phyloP scores from a whole-genome alignment of 2,329 filamentous ascomycete species.

The Geoglossum cookeanum region DNA sequence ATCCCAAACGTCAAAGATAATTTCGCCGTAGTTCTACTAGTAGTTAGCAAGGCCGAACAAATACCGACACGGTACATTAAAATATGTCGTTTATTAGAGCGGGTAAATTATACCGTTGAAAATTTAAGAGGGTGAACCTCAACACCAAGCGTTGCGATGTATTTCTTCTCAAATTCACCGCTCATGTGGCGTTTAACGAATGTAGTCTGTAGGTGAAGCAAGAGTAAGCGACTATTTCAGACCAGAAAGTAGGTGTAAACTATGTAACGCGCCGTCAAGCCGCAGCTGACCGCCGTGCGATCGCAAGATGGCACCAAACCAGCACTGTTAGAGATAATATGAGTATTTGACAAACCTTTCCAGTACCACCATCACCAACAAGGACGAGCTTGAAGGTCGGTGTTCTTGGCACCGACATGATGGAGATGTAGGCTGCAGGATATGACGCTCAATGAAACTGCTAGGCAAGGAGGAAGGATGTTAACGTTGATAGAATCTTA shows the following conservation, averaged over 20 bases:
- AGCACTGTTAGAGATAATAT: not conserved
- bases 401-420: no score
- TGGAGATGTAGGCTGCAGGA: conserved; percentile 2
- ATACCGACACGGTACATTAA: no score
- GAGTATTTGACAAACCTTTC: conserved; percentile 56
- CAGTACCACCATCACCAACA: conserved; percentile 97
- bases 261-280: no score
- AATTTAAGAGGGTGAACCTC: conserved; percentile 98
- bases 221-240: not conserved
- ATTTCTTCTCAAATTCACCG: conserved; percentile 99
- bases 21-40: conserved; percentile 70
- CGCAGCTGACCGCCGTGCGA: no score
- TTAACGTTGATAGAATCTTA: not conserved
- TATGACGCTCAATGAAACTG: not conserved
- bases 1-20: conserved; percentile 99
- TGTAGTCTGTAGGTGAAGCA: conserved; percentile 52
- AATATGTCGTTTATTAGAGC: not conserved
- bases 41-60: conserved; percentile 2
- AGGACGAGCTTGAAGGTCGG: conserved; percentile 97
- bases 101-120: conserved; percentile 57
- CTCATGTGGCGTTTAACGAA: conserved; percentile 99
- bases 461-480: not conserved
- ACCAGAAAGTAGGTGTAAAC: no score
- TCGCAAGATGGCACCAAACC: not conserved
- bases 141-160: conserved; percentile 98